Percentiles rank a stretch among this genome's conserved stretches.
Conservation (phyloP, 345 rosid species). For the Gossypium herbaceum region DNA sequence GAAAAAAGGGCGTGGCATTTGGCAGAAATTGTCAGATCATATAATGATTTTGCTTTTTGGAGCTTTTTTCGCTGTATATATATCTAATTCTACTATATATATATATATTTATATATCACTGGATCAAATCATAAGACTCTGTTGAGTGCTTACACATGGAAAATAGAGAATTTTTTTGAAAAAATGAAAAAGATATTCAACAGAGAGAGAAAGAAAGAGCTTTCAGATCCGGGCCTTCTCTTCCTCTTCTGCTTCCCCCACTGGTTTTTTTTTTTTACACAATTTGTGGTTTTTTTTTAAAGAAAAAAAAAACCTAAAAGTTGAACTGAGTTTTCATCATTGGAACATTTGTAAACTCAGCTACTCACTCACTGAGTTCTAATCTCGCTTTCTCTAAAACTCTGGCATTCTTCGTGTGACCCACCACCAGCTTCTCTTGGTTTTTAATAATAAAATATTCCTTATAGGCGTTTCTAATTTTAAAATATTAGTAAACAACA, state of each 20-base stretch:
- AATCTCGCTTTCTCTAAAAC: background rate
- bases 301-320: conserved; percentile 21
- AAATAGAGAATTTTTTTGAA: background rate
- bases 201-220: background rate
- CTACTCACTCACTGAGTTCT: conserved; percentile 12
- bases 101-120: background rate
- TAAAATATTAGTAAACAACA: too few relatives aligned
- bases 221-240: conserved; percentile 42
- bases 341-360: background rate
- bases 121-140: conserved; percentile 19
- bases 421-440: conserved; percentile 2
- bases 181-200: background rate
- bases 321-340: conserved; percentile 16
- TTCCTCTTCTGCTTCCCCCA: conserved; percentile 15
- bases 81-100: too few relatives aligned
- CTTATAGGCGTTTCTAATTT: too few relatives aligned
- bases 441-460: too few relatives aligned
- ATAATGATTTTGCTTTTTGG: conserved; percentile 27
- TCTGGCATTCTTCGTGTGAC: conserved; percentile 9
- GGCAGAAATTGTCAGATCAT: conserved; percentile 38
- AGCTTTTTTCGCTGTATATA: background rate
- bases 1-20: conserved; percentile 78
- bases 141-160: background rate
- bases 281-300: too few relatives aligned
- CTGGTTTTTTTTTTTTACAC: conserved; percentile 12